Conservation (phyloP, 768 basidiomycete genomes). For the Pholiota conissans region DNA sequence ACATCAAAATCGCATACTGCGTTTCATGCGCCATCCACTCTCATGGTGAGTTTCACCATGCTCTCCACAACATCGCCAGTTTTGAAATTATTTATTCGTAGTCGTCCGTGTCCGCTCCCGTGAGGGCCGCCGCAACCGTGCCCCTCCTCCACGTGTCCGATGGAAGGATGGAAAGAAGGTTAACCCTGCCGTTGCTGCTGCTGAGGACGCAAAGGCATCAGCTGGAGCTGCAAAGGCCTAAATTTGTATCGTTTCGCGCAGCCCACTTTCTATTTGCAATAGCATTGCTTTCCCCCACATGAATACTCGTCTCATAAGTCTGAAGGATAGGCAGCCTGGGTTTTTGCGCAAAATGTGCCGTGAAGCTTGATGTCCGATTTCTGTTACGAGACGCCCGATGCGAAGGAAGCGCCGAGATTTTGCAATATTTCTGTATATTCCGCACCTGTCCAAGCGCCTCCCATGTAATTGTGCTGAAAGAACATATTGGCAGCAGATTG, state of each 20-base stretch:
- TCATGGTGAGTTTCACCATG: constrained; percentile 68
- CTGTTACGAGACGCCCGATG: no score
- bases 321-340: no score
- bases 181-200: constrained; percentile 93
- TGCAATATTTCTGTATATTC: no score
- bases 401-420: no score
- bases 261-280: constrained; percentile 4
- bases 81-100: constrained; percentile 28
- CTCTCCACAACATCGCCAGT: neutral
- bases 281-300: constrained; percentile 5
- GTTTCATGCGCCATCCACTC: constrained; percentile 99
- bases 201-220: constrained; percentile 80
- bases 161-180: constrained; percentile 98
- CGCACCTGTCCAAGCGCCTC: no score
- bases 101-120: constrained; percentile 98
- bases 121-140: constrained; percentile 95
- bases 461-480: no score
- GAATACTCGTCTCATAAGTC: neutral
- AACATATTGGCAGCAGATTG: no score
- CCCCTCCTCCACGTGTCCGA: constrained; percentile 91
- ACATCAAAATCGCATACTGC: constrained; percentile 99
- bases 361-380: no score
- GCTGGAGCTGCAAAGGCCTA: constrained; percentile 49
- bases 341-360: no score
- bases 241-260: constrained; percentile 17